phyloP scores from a whole-genome alignment of 495 filamentous ascomycete genomes.

The Penicillium angulare region DNA sequence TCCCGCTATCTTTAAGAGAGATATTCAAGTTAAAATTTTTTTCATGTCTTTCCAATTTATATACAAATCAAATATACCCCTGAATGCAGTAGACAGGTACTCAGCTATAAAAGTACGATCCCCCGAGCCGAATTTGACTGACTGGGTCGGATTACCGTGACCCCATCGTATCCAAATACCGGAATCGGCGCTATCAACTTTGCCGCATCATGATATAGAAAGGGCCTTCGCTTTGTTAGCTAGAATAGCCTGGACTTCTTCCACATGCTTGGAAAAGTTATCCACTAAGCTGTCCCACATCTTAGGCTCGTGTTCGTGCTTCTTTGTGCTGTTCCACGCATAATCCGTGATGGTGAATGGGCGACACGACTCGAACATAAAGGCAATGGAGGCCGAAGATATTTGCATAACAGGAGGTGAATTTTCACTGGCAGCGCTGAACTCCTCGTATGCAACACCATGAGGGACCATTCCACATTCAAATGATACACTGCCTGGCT shows the following conservation, averaged over 20 bases:
- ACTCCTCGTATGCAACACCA: slow-evolving; percentile 62
- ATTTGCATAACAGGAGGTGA: slow-evolving; percentile 46
- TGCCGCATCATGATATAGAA: too few species aligned
- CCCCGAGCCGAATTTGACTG: too few species aligned
- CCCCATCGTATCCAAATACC: too few species aligned
- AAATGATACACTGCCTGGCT: slow-evolving; percentile 55
- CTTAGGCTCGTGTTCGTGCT: slow-evolving; percentile 55
- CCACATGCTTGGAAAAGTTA: slow-evolving; percentile 43
- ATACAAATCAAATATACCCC: too few species aligned
- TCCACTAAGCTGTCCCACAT: slow-evolving; percentile 57
- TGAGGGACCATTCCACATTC: slow-evolving; percentile 60
- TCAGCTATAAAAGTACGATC: too few species aligned
- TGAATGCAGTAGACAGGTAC: too few species aligned
- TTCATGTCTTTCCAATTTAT: too few species aligned
- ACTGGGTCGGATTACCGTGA: too few species aligned
- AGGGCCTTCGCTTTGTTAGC: slow-evolving; percentile 17
- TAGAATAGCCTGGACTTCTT: slow-evolving; percentile 46
- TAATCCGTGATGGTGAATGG: slow-evolving; percentile 53
- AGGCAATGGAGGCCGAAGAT: slow-evolving; percentile 47
- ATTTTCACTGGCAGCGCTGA: slow-evolving; percentile 54
- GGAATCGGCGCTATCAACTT: too few species aligned
- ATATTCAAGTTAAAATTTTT: too few species aligned
- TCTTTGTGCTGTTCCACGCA: slow-evolving; percentile 52
- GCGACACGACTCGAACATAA: slow-evolving; percentile 60
- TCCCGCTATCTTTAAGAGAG: too few species aligned